Base-by-base conservation (phyloP, 2,329 filamentous ascomycete genomes). In the Penicillium sp. region DNA sequence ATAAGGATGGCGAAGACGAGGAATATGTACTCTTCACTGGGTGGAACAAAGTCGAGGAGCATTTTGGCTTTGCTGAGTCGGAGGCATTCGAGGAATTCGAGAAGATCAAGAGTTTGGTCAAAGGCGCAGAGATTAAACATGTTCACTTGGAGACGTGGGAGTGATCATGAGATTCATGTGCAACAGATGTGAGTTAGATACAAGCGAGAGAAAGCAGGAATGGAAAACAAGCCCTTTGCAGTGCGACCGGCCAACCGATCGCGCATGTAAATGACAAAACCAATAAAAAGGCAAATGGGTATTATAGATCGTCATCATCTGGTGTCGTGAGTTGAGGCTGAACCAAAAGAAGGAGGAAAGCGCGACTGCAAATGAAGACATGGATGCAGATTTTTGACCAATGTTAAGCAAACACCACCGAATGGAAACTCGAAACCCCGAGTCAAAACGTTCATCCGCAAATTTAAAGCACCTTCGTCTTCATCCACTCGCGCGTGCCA, bases 401-500 rank as follows among this genome's bases (percentile, higher is more conserved):
- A 55, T 39, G 43, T 14, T 41, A 54, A 41, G 47, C 43, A 51
- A 34, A 47, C 25, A 3, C 38, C n/a, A 15, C 31, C 31, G 12
- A 31, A 5, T 20, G 14, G 7, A 15, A 34, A 22, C 15, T 38
- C 28, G 22, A 17, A 20, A 43, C 52, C 38, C 49, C 51, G 35
- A 54, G 20, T 49, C 25, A 47, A 52, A 63, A 2, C 59, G n/a
- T 45, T 41, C 17, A 58, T 37, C 58, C 57, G 52, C 52, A 53
- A 20, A 57, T 50, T 76, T 64, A 90, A 63, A 96, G 77, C 63
- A 89, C 86, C 76, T 90, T 90, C 17, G 88, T 86, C 77, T 90
- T 90, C 87, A 95, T 92, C 92, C 91, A 96, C 75, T 96, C 92
- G 65, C 90, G 92, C 42, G 91, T 94, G 3, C 90, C 88, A 42